Evolutionary conservation across 73 alveolate species (phyloP).

Genomic region (Breviolum minutum): DNA sequence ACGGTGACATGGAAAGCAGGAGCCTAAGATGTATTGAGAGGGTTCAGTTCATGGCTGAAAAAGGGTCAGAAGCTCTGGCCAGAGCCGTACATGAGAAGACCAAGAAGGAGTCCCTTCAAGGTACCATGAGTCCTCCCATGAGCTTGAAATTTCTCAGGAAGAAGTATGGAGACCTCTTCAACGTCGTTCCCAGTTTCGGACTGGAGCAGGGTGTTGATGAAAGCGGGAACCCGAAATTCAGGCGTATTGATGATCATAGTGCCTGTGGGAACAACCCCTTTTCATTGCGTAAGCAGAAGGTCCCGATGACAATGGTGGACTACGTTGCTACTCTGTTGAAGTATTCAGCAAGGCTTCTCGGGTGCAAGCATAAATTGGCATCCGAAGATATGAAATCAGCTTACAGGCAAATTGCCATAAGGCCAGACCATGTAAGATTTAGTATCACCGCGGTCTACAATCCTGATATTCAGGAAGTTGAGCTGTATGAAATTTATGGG

Average conservation of each 20-base stretch:
- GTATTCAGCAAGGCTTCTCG: neutral
- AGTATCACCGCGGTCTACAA: conserved; percentile 1
- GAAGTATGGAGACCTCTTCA: neutral
- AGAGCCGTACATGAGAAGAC: neutral
- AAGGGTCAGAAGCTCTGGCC: neutral
- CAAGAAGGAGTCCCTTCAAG: neutral
- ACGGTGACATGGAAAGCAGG: neutral
- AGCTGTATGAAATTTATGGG: neutral
- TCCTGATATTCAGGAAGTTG: neutral
- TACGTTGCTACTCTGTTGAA: neutral
- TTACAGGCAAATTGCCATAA: neutral
- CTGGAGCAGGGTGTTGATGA: conserved; percentile 15
- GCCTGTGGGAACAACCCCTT: neutral
- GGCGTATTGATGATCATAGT: conserved; percentile 14
- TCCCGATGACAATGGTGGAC: neutral
- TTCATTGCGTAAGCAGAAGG: neutral
- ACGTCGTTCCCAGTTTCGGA: neutral
- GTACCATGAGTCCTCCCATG: neutral
- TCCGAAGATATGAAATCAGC: conserved; percentile 11
- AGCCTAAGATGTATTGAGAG: neutral
- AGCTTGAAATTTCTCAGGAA: neutral
- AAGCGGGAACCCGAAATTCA: neutral
- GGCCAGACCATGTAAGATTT: neutral
- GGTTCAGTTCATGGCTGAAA: neutral
- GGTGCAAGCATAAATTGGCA: neutral